Evolutionary conservation across 169 alveolate species (phyloP).

Genomic region (Pseudocohnilembus persalinus): DNA sequence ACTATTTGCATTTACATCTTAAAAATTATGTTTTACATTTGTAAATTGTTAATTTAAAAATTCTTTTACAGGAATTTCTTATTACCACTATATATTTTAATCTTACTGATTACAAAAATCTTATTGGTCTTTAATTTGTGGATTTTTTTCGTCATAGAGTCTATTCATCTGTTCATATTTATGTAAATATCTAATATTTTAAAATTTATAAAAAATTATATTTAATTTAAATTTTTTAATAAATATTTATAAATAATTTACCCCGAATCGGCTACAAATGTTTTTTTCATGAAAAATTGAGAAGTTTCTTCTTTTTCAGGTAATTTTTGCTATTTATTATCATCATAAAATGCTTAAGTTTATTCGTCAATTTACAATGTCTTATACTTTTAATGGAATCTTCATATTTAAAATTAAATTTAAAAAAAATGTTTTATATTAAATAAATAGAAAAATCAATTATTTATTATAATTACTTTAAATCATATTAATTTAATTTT

Average conservation of each 20-base stretch:
- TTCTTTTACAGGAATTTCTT: neutral
- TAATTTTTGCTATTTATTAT: no score
- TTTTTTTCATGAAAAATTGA: neutral
- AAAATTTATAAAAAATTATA: no score
- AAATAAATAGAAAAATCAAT: neutral
- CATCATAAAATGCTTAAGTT: neutral
- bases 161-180: neutral
- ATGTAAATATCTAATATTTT: neutral
- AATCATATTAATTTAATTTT: neutral
- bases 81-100: neutral
- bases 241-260: no score
- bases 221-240: no score
- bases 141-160: no score
- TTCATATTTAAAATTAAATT: no score
- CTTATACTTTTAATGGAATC: neutral
- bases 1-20: neutral
- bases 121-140: no score
- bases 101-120: neutral
- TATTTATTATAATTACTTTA: neutral
- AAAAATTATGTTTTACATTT: no score
- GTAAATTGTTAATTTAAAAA: neutral
- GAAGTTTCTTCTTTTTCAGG: neutral
- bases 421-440: no score
- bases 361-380: neutral
- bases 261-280: neutral